Evolutionary conservation across 2,329 filamentous ascomycete genomes (phyloP).

Genomic region (Epichloe gansuensis): DNA sequence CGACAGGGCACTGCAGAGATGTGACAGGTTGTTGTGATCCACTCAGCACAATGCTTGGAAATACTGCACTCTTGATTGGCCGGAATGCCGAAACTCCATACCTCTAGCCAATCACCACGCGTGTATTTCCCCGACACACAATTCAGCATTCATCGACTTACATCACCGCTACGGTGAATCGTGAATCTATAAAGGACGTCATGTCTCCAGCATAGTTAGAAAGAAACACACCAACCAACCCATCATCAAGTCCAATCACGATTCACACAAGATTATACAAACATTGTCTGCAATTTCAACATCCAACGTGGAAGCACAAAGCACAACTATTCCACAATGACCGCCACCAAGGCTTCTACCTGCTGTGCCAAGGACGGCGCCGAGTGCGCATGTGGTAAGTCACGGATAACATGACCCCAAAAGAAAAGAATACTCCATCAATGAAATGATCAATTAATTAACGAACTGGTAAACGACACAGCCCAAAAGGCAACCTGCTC

Average conservation of each 20-base stretch:
- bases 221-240: background rate
- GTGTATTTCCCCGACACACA: background rate
- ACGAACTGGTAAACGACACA: slow-evolving; percentile 12
- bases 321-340: slow-evolving; percentile 16
- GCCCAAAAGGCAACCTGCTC: slow-evolving; percentile 64
- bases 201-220: background rate
- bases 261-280: background rate
- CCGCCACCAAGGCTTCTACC: slow-evolving; percentile 29
- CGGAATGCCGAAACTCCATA: background rate
- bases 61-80: background rate
- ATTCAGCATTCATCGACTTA: background rate
- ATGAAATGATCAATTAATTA: no score
- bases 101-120: background rate
- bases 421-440: background rate
- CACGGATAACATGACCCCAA: background rate
- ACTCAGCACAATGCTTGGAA: background rate
- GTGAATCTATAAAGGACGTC: slow-evolving; percentile 1
- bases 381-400: slow-evolving; percentile 46
- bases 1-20: no score
- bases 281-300: background rate
- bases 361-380: slow-evolving; percentile 43
- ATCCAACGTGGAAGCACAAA: background rate
- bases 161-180: background rate
- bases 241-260: background rate
- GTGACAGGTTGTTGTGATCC: no score